Conservation (phyloP, 1,284 basidiomycete species). For the Pseudozyma tsukubaensis region DNA sequence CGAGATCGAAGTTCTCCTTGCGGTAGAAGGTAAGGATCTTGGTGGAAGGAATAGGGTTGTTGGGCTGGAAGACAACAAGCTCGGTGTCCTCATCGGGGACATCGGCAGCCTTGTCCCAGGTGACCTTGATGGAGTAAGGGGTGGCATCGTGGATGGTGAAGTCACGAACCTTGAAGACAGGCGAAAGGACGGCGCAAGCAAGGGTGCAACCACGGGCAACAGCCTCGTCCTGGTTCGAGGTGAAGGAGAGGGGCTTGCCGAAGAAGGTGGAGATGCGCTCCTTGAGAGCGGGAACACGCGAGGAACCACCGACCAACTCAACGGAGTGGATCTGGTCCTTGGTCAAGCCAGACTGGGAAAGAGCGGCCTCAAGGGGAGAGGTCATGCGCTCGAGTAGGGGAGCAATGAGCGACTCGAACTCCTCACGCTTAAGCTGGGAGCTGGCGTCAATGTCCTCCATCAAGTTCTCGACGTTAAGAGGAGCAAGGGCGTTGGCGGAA, state of each 20-base stretch:
- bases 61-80: constrained; percentile 67
- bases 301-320: constrained; percentile 67
- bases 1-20: constrained; percentile 67
- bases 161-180: constrained; percentile 68
- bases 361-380: constrained; percentile 60
- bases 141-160: constrained; percentile 67
- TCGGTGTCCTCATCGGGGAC: constrained; percentile 68
- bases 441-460: constrained; percentile 68
- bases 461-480: constrained; percentile 67
- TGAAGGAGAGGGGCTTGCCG: constrained; percentile 63
- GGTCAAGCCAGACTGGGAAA: constrained; percentile 63
- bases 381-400: constrained; percentile 62
- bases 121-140: constrained; percentile 68
- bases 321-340: constrained; percentile 66
- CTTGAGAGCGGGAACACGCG: constrained; percentile 67
- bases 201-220: constrained; percentile 67
- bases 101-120: constrained; percentile 67
- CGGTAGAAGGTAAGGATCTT: constrained; percentile 69
- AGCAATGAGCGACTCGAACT: constrained; percentile 65
- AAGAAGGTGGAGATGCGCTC: constrained; percentile 63
- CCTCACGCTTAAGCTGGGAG: constrained; percentile 67
- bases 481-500: constrained; percentile 67
- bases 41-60: constrained; percentile 69
- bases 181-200: constrained; percentile 67
- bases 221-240: constrained; percentile 68